Conservation (phyloP, 2,329 filamentous ascomycete species). For the Epichloe baconii region DNA sequence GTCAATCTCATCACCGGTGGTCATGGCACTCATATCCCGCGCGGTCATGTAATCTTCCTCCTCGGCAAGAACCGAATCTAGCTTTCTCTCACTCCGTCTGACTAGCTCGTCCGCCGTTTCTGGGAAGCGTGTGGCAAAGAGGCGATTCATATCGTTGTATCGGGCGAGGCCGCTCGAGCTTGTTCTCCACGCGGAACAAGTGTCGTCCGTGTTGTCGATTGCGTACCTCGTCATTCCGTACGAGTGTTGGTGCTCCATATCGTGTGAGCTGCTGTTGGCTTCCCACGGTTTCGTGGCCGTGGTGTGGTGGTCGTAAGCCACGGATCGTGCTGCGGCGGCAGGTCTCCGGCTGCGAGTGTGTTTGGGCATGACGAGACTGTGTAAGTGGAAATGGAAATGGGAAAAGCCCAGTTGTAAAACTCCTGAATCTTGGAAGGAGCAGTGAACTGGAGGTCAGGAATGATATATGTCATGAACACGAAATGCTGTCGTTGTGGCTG, state of each 20-base stretch:
- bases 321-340: background rate
- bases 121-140: background rate
- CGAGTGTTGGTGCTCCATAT: too few species aligned
- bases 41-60: background rate
- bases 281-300: background rate
- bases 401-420: too few species aligned
- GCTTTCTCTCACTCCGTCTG: background rate
- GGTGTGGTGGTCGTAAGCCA: background rate
- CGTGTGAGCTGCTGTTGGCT: background rate
- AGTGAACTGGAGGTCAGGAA: background rate
- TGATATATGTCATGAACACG: background rate
- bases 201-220: background rate
- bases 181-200: background rate
- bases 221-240: background rate
- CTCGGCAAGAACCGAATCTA: background rate
- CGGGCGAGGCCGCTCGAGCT: background rate
- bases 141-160: background rate
- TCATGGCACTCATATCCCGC: background rate
- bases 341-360: background rate
- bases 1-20: background rate
- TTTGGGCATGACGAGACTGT: background rate
- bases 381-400: background rate
- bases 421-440: too few species aligned
- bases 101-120: background rate
- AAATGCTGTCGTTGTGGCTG: too few species aligned